Conservation (phyloP, 2,329 filamentous ascomycete species). For the Nigrograna mackinnonii region DNA sequence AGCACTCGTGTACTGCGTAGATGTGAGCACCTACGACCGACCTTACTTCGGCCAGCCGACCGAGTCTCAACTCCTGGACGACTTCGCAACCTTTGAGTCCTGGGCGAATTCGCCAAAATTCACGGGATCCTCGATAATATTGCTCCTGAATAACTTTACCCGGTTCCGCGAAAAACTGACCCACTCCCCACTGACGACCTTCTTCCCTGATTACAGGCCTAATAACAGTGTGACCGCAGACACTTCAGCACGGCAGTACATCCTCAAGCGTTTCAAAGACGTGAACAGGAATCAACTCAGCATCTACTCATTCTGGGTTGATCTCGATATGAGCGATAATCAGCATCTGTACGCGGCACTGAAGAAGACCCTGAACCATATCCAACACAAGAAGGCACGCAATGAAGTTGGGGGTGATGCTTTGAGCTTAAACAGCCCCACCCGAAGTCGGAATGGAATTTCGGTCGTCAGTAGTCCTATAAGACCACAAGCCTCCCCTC, state of each 20-base stretch:
- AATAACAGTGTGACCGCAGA: slow-evolving; percentile 20
- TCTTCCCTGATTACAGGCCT: slow-evolving; percentile 32
- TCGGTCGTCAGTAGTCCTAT: no score
- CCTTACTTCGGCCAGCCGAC: slow-evolving; percentile 27
- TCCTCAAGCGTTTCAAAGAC: slow-evolving; percentile 33
- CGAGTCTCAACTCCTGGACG: slow-evolving; percentile 31
- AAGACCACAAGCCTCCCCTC: no score
- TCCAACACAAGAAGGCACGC: slow-evolving; percentile 32
- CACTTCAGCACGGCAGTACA: slow-evolving; percentile 32
- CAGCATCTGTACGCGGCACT: slow-evolving; percentile 37
- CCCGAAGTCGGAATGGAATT: neutral
- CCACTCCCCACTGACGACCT: slow-evolving; percentile 28
- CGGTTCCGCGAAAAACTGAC: slow-evolving; percentile 35
- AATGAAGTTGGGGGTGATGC: slow-evolving; percentile 25
- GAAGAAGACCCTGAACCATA: slow-evolving; percentile 36
- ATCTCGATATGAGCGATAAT: slow-evolving; percentile 39
- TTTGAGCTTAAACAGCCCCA: neutral
- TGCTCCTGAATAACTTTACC: slow-evolving; percentile 39
- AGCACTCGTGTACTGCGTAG: slow-evolving; percentile 35
- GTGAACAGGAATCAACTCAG: slow-evolving; percentile 31
- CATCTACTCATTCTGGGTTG: slow-evolving; percentile 42
- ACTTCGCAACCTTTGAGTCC: slow-evolving; percentile 33
- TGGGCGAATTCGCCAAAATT: slow-evolving; percentile 35
- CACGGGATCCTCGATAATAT: slow-evolving; percentile 28
- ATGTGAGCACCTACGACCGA: slow-evolving; percentile 36